phyloP scores from a whole-genome alignment of 345 rosid species.

The Gossypium ekmanianum region DNA sequence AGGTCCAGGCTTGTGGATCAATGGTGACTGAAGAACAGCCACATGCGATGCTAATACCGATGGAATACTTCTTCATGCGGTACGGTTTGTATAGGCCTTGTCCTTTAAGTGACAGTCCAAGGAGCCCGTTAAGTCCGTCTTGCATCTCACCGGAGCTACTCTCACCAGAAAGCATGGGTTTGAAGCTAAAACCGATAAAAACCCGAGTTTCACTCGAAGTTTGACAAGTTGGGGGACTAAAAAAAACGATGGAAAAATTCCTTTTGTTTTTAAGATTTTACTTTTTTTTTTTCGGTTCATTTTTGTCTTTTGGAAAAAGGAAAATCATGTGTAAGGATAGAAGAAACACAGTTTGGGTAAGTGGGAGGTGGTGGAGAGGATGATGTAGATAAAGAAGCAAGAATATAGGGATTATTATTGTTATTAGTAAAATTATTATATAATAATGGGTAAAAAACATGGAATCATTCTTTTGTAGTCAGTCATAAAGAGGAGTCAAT shows the following conservation, averaged over 20 bases:
- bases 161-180: constrained; percentile 97
- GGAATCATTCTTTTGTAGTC: neutral
- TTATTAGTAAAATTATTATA: too few species aligned
- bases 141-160: constrained; percentile 95
- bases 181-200: constrained; percentile 96
- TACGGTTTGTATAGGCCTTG: constrained; percentile 78
- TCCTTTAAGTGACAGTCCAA: constrained; percentile 66
- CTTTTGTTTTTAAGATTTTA: neutral
- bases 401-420: neutral
- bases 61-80: constrained; percentile 94
- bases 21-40: constrained; percentile 99
- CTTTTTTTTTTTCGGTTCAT: constrained; percentile 9
- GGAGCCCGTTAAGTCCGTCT: constrained; percentile 82
- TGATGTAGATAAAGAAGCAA: constrained; percentile 33
- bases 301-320: constrained; percentile 13
- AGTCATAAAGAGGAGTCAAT: neutral
- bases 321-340: constrained; percentile 12
- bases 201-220: constrained; percentile 47
- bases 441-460: neutral
- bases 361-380: neutral
- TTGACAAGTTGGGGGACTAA: neutral
- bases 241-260: neutral
- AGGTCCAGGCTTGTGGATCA: constrained; percentile 99
- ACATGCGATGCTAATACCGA: constrained; percentile 89
- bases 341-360: constrained; percentile 20